phyloP scores from a whole-genome alignment of 2,329 filamentous ascomycete species.

The Botrytis hyacinthi region DNA sequence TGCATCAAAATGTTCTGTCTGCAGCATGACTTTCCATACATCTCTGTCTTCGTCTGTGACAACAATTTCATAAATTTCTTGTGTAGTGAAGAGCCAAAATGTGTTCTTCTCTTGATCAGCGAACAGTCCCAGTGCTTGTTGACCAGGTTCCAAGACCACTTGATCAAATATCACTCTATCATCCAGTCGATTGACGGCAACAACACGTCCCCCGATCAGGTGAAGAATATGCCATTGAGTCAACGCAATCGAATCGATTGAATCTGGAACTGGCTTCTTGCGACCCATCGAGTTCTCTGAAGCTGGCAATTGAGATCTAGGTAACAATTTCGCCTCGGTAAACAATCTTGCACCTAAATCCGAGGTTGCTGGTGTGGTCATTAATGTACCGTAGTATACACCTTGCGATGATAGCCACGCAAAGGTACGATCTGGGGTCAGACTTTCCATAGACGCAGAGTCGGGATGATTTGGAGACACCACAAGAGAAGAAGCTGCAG shows the following conservation, averaged over 20 bases:
- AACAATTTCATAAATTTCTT: conserved; percentile 92
- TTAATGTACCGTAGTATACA: conserved; percentile 80
- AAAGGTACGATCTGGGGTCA: conserved; percentile 68
- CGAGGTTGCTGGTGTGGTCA: conserved; percentile 56
- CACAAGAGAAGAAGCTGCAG: conserved; percentile 64
- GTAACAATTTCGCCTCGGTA: conserved; percentile 73
- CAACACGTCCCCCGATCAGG: conserved; percentile 76
- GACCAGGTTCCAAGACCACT: conserved; percentile 74
- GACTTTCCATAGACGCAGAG: conserved; percentile 52
- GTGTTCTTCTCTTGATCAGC: conserved; percentile 94
- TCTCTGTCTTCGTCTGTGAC: conserved; percentile 87
- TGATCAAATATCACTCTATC: conserved; percentile 87
- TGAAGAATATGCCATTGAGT: conserved; percentile 92
- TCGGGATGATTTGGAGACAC: conserved; percentile 73
- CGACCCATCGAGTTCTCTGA: conserved; percentile 64
- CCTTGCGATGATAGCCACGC: conserved; percentile 90
- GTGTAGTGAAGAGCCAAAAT: conserved; percentile 90
- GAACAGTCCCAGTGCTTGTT: conserved; percentile 78
- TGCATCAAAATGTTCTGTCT: conserved; percentile 81
- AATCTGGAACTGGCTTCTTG: conserved; percentile 64
- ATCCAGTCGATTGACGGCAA: conserved; percentile 84
- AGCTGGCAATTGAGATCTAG: conserved; percentile 69
- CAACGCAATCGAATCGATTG: conserved; percentile 75
- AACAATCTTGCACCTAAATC: conserved; percentile 74
- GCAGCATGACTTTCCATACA: conserved; percentile 91